A percentile compares a stretch with the other conserved stretches of the same genome.
Evolutionary conservation across 768 basidiomycete species (phyloP).

Genomic region (Rhizopogon sp.): DNA sequence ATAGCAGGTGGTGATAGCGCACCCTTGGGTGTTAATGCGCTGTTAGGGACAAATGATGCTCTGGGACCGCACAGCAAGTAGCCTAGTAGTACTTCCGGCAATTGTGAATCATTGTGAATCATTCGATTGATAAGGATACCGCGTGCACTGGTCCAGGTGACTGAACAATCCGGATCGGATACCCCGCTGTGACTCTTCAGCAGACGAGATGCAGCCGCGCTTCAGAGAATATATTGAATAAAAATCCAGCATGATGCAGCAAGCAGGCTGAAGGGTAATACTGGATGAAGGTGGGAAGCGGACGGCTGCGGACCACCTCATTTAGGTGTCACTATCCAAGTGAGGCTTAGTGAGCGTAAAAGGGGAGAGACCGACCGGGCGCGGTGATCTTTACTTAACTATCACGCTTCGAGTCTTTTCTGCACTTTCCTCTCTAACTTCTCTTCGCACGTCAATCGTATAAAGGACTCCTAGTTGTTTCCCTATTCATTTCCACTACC

Average conservation of each 20-base stretch:
- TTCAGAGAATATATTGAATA: neutral
- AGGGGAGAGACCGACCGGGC: slow-evolving; percentile 8
- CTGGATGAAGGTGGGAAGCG: slow-evolving; percentile 20
- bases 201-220: neutral
- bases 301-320: slow-evolving; percentile 17
- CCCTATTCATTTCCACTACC: neutral
- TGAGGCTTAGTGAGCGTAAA: slow-evolving; percentile 15
- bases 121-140: neutral
- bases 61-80: too few species aligned
- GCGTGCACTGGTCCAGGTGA: neutral
- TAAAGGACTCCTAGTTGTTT: slow-evolving; percentile 17
- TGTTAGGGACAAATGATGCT: neutral
- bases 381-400: slow-evolving; percentile 1
- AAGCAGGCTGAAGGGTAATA: neutral
- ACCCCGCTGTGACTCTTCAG: neutral
- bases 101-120: neutral
- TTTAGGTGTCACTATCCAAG: slow-evolving; percentile 11
- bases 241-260: neutral
- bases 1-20: neutral
- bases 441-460: slow-evolving; percentile 26
- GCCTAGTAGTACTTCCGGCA: neutral
- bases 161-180: neutral
- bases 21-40: slow-evolving; percentile 26
- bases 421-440: slow-evolving; percentile 3
- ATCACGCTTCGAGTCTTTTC: slow-evolving; percentile 8